phyloP scores from a whole-genome alignment of 108 stramenopile species.

The Skeletonema tropicum region DNA sequence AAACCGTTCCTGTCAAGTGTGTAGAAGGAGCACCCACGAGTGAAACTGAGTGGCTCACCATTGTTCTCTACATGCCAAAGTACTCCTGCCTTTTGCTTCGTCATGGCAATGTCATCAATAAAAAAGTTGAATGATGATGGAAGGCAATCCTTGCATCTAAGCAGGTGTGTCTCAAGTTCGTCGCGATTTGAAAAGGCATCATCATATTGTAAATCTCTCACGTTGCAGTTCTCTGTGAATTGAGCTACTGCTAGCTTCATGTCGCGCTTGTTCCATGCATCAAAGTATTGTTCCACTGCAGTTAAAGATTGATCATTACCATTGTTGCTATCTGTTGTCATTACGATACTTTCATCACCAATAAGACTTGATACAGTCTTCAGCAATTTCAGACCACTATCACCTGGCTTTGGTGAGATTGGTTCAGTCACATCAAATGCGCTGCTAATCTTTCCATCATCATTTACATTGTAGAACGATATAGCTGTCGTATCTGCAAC shows the following conservation, averaged over 20 bases:
- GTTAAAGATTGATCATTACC: constrained; percentile 6
- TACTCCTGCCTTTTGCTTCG: constrained; percentile 41
- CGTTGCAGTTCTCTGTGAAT: constrained; percentile 57
- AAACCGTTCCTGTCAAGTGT: constrained; percentile 45
- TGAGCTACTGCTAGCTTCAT: constrained; percentile 59
- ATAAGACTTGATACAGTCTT: constrained; percentile 36
- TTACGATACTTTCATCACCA: constrained; percentile 35
- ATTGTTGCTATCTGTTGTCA: not conserved
- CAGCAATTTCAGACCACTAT: constrained; percentile 33
- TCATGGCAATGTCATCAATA: constrained; percentile 62
- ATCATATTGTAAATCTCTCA: constrained; percentile 70
- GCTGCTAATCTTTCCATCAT: constrained; percentile 16
- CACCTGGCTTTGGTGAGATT: constrained; percentile 35
- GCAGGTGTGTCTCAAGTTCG: constrained; percentile 55
- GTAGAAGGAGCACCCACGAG: constrained; percentile 78
- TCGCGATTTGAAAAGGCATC: constrained; percentile 63
- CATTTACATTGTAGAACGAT: constrained; percentile 33
- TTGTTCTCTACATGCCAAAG: constrained; percentile 84
- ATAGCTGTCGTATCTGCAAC: constrained; percentile 24
- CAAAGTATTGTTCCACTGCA: constrained; percentile 59
- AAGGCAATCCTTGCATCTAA: constrained; percentile 55
- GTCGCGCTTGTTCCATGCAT: constrained; percentile 83
- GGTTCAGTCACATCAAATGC: constrained; percentile 46
- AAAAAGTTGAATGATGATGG: constrained; percentile 68
- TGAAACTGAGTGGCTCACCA: constrained; percentile 68